Base-by-base conservation (phyloP, 116 monocot genomes). In the Trichopus zeylanicus region DNA sequence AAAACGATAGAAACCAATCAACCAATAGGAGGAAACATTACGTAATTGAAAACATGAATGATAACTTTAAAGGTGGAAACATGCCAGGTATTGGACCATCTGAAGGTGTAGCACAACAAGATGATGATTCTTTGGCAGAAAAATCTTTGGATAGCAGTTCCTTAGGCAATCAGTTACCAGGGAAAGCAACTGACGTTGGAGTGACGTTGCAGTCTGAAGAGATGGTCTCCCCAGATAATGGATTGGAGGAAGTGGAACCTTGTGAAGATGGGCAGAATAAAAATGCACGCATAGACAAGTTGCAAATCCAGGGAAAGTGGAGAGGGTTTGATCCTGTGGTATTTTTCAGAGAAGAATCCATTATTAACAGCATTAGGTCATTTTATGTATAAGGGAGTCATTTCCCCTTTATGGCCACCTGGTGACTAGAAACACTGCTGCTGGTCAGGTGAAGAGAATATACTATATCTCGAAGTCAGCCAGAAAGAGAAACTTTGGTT, bases 251-350 rank as follows among this genome's bases (percentile, higher is more conserved):
- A 46, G 31, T 24, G 5, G 70, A 52, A 31, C 30, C 54, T 39
- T 61, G 20, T 26, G 73, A 67, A 10, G 58, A 69, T 57, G 77
- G 31, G 60, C 61, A 77, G 42, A 51, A 27, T 56, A 63, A n/a
- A 32, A 79, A 57, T 53, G 63, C 57, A 19, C 46, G n/a, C 19
- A 85, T 69, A 25, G 75, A 73, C 57, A 74, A 39, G 64, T 47
- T 56, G 51, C 80, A 86, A 68, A 84, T 29, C 22, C 75, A 91
- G 69, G 74, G 85, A 7, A 88, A 78, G 60, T 98, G 98, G 98
- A 79, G 67, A 83, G 98, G 98, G 46, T 69, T 98, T 60, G 98
- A 98, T 72, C 98, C 98, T 59, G 92, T 98, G 39, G 72, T 98
- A 19, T 80, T 98, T 72, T 92, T 88, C 62, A 70, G 57, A 62